Evolutionary conservation across 176 grass and related monocot genomes (phyloP).

Genomic region (Carex myosuroides): DNA sequence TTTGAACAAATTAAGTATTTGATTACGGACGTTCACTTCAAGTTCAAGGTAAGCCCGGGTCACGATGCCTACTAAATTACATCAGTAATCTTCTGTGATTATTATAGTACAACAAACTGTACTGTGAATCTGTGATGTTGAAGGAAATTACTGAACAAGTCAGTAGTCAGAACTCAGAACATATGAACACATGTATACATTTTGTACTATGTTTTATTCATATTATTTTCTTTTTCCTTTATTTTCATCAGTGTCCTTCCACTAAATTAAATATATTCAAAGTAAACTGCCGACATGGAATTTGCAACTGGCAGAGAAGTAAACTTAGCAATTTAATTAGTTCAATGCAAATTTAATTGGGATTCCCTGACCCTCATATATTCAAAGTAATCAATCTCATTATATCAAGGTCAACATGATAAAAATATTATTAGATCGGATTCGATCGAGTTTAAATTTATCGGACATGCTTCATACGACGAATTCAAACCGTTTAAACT

Average conservation of each 20-base stretch:
- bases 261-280: too few species aligned
- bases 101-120: too few species aligned
- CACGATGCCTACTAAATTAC: neutral
- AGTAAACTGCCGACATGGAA: neutral
- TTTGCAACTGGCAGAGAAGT: neutral
- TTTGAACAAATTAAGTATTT: neutral
- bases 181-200: too few species aligned
- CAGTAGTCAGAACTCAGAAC: too few species aligned
- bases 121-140: too few species aligned
- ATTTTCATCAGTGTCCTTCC: too few species aligned
- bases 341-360: neutral
- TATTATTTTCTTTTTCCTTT: too few species aligned
- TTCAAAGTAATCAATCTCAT: neutral
- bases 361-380: neutral
- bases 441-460: neutral
- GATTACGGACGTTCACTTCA: neutral
- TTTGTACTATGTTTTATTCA: too few species aligned
- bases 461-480: too few species aligned
- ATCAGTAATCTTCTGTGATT: neutral
- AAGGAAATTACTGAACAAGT: too few species aligned
- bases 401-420: neutral
- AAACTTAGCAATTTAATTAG: neutral
- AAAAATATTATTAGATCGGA: neutral
- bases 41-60: neutral
- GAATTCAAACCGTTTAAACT: too few species aligned